phyloP scores from a whole-genome alignment of 148 eudicot genomes.

The Vaccinium vitisidaea region DNA sequence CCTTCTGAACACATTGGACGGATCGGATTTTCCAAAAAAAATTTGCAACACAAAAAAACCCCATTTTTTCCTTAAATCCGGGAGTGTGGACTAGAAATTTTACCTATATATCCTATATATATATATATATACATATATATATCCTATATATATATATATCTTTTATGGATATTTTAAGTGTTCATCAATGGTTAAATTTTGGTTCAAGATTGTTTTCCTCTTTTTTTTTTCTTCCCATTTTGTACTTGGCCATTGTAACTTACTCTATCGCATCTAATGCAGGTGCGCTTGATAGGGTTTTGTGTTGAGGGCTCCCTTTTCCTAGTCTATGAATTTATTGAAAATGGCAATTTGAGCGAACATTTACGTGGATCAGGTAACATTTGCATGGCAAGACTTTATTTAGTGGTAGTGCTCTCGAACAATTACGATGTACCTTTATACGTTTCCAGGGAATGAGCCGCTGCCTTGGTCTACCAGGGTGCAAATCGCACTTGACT shows the following conservation, averaged over 20 bases:
- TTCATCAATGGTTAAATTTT: neutral
- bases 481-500: conserved; percentile 79
- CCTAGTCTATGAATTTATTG: conserved; percentile 65
- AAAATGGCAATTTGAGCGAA: conserved; percentile 67
- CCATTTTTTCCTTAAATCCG: too few species aligned
- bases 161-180: neutral
- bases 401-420: neutral
- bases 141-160: too few species aligned
- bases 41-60: too few species aligned
- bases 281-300: conserved; percentile 80
- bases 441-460: conserved; percentile 37
- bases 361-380: conserved; percentile 53
- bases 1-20: too few species aligned
- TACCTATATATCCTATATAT: too few species aligned
- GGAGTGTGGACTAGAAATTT: too few species aligned
- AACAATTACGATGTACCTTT: neutral
- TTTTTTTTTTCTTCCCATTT: neutral
- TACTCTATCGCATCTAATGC: conserved; percentile 19
- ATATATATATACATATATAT: too few species aligned
- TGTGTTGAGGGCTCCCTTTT: conserved; percentile 60
- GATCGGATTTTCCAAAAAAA: too few species aligned
- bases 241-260: neutral
- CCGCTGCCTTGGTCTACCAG: conserved; percentile 61
- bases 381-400: conserved; percentile 1
- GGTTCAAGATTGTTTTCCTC: neutral